Base-by-base conservation (phyloP, 805 yeast species). In the Lipomyces starkeyi region DNA sequence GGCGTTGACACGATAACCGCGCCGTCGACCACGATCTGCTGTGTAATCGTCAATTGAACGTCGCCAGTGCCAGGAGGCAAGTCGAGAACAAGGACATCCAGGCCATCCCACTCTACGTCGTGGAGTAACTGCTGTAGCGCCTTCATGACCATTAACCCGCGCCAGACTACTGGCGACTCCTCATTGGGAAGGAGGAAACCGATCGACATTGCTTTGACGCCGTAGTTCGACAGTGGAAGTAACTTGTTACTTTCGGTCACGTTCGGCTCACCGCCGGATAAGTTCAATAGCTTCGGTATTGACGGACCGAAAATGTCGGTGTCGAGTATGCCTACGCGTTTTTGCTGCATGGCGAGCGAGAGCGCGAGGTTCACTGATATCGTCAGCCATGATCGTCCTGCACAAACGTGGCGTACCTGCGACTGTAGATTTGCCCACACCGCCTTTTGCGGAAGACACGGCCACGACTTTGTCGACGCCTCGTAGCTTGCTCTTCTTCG, bases 61-160 rank as follows among this genome's bases (percentile, higher is more conserved):
- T 91, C 97, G 22, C 97, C 97, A 0, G 97, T 91, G 2, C 97
- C 97, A 0, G 97, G 97, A 0, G 97, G 97, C 90, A 91, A 85
- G 73, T 91, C 97, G 11, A 91, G 80, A 1, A 91, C 88, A 59
- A 91, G 79, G 27, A 87, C 83, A 75, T 91, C 97, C 57, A 91
- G 76, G 11, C 70, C 70, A 34, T 82, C 80, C 97, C 97, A 91
- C 58, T 87, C 85, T 0, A 91, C 96, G 64, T 91, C 96, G 73
- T 89, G 91, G 9, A 91, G 76, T n/a, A 91, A 81, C 74, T 91
- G 97, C 73, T 91, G 92, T 29, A 91, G 77, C 0, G 96, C 97
- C 76, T 91, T 91, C 86, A 90, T 91, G 25, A 91, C 93, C 87
- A 91, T 87, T 55, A 91, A 78, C 0, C 97, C 97, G 63, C 97